These are phyloP conservation scores for Scutellospora calospora DNA, from an alignment of 371 early-diverging fungal species.

Conservation along the genomic window DNA sequence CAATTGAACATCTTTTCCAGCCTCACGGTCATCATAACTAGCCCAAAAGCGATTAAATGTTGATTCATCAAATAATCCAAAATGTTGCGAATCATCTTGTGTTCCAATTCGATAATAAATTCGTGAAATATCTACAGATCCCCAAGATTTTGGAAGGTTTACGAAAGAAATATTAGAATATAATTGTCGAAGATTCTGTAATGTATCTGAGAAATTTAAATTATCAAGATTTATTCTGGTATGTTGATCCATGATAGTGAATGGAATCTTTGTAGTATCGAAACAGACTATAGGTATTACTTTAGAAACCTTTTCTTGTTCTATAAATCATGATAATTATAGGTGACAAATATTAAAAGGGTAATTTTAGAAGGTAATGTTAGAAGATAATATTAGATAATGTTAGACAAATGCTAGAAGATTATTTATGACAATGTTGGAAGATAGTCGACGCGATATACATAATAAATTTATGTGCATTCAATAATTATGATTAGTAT, in stretches of 20 bases:
- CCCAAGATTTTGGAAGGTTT: neutral
- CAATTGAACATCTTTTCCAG: conserved; percentile 12
- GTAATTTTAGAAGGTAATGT: too few species aligned
- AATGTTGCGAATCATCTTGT: neutral
- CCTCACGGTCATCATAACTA: neutral
- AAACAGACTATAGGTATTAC: conserved; percentile 15
- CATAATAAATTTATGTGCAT: too few species aligned
- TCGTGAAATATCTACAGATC: neutral
- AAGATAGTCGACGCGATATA: neutral
- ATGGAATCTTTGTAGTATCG: conserved; percentile 14
- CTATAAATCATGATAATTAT: neutral
- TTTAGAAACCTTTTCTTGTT: neutral
- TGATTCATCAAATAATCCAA: neutral
- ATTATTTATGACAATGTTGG: too few species aligned
- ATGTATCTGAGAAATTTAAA: neutral
- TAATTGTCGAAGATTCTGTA: neutral
- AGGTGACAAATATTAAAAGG: too few species aligned
- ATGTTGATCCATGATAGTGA: neutral
- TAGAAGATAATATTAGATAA: too few species aligned
- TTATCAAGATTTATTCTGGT: neutral
- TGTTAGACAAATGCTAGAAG: too few species aligned
- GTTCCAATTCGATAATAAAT: conserved; percentile 17
- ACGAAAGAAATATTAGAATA: neutral
- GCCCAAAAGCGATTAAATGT: conserved; percentile 25
- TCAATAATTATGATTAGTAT: too few species aligned